Evolutionary conservation across 805 yeast species (phyloP).

Genomic region (Saturnispora sanitii): DNA sequence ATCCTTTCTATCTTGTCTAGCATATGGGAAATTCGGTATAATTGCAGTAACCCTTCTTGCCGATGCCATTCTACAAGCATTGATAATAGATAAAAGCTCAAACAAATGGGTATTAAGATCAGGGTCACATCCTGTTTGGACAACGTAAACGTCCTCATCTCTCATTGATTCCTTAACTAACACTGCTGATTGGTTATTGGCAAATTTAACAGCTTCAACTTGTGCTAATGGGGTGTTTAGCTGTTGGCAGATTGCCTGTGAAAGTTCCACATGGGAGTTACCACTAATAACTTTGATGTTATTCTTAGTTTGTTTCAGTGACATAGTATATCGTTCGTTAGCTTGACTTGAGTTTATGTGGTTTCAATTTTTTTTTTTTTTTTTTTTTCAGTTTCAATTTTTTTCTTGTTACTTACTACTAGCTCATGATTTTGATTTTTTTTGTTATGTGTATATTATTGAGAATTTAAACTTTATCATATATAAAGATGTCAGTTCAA

Average conservation of each 20-base stretch:
- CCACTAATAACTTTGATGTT: conserved; percentile 44
- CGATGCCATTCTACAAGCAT: conserved; percentile 93
- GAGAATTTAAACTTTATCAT: neutral
- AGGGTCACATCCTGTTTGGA: conserved; percentile 77
- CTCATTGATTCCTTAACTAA: conserved; percentile 80
- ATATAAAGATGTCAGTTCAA: conserved; percentile 23
- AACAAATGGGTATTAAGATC: conserved; percentile 73
- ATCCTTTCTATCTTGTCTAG: conserved; percentile 95
- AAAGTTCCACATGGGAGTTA: conserved; percentile 78
- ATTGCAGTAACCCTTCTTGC: conserved; percentile 92
- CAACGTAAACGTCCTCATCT: conserved; percentile 80
- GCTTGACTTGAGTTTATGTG: neutral
- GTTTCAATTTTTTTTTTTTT: too few relatives aligned
- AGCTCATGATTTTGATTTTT: too few relatives aligned
- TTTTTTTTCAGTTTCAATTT: too few relatives aligned
- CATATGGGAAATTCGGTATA: conserved; percentile 92
- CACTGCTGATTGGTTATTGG: conserved; percentile 84
- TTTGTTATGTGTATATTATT: too few relatives aligned
- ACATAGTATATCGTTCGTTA: conserved; percentile 17
- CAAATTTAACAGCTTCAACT: conserved; percentile 73
- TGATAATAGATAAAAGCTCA: conserved; percentile 82
- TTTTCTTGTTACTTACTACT: too few relatives aligned
- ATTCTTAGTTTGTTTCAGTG: conserved; percentile 29
- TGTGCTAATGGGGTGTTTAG: conserved; percentile 62
- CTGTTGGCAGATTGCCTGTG: conserved; percentile 57